Percentiles rank a stretch among this genome's conserved stretches.
Evolutionary conservation across 768 basidiomycete species (phyloP).

Genomic region (Naganishia randhawae): DNA sequence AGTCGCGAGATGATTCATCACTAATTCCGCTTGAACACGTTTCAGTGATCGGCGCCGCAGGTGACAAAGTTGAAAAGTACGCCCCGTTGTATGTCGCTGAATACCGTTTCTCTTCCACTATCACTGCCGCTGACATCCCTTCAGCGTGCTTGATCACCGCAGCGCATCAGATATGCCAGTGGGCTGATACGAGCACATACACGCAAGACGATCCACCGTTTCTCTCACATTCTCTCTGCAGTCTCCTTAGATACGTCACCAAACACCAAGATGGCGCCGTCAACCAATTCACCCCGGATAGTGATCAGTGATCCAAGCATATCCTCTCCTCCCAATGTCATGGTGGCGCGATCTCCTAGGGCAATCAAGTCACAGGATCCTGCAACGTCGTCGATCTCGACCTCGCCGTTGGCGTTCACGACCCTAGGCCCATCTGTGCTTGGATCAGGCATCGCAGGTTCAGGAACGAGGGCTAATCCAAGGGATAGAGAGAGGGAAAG

Average conservation of each 20-base stretch:
- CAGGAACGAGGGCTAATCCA: neutral
- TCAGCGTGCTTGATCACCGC: neutral
- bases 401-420: slow-evolving; percentile 18
- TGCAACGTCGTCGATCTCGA: neutral
- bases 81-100: too few relatives aligned
- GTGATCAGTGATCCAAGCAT: slow-evolving; percentile 4
- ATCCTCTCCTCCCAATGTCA: slow-evolving; percentile 8
- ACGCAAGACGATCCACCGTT: neutral
- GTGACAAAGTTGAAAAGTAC: neutral
- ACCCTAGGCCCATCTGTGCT: slow-evolving; percentile 11
- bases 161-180: neutral
- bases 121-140: too few relatives aligned
- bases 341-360: slow-evolving; percentile 1
- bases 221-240: neutral
- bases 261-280: slow-evolving; percentile 2
- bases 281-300: slow-evolving; percentile 15
- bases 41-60: slow-evolving; percentile 1
- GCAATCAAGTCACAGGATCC: slow-evolving; percentile 15
- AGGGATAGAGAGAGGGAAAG: slow-evolving; percentile 32
- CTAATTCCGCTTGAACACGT: neutral
- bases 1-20: too few relatives aligned
- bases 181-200: neutral
- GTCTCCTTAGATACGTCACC: neutral
- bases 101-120: too few relatives aligned
- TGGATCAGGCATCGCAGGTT: neutral